Percentiles rank a stretch among this genome's conserved stretches.
phyloP scores from a whole-genome alignment of 495 filamentous ascomycete genomes.

The Aspergillus haitiensis region DNA sequence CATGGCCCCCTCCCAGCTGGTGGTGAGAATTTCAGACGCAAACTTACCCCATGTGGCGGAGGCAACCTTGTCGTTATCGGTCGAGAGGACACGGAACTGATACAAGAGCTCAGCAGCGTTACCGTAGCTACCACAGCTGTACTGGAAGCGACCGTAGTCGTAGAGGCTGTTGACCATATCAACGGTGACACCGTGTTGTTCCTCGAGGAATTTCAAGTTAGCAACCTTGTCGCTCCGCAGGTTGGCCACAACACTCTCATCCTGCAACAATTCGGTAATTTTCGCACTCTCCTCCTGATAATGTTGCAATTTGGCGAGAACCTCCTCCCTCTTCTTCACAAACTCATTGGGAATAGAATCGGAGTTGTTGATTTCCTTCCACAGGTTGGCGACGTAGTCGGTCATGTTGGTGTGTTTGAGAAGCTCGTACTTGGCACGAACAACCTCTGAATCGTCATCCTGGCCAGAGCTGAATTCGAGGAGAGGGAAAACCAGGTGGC shows the following conservation, averaged over 20 bases:
- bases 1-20: constrained; percentile 93
- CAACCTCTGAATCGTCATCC: constrained; percentile 66
- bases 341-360: constrained; percentile 81
- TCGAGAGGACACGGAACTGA: constrained; percentile 94
- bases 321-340: constrained; percentile 81
- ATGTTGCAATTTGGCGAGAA: constrained; percentile 74
- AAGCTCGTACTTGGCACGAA: constrained; percentile 82
- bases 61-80: constrained; percentile 94
- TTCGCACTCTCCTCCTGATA: constrained; percentile 82
- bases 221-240: constrained; percentile 93
- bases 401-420: constrained; percentile 97
- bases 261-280: constrained; percentile 78
- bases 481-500: constrained; percentile 91
- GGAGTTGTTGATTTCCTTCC: constrained; percentile 79
- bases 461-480: constrained; percentile 74
- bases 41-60: constrained; percentile 96
- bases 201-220: constrained; percentile 94
- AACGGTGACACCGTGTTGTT: constrained; percentile 86
- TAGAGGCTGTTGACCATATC: constrained; percentile 94
- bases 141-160: constrained; percentile 93
- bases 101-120: constrained; percentile 87
- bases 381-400: constrained; percentile 88
- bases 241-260: constrained; percentile 83
- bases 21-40: constrained; percentile 87
- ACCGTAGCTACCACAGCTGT: constrained; percentile 89